Evolutionary conservation across 805 yeast species (phyloP), one percentile per base, ranked within the genome.

Genomic region (Yarrowia alimentaria): DNA sequence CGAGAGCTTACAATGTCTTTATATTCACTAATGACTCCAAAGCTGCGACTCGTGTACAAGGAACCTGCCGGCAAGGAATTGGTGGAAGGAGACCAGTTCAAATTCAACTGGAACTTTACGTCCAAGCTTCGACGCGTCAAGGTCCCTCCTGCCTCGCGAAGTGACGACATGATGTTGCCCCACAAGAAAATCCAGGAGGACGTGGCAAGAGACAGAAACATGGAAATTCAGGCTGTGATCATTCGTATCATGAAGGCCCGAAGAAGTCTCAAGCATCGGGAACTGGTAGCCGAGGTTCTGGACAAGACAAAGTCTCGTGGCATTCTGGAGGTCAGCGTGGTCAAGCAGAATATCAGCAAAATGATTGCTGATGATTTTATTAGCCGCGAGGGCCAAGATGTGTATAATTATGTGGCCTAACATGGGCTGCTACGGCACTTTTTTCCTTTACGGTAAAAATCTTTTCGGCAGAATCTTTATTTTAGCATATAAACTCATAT

Each of bases 191-290:
- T 13, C 57, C 55, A 43, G 60, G 56, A 53, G 45, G 53, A 38
- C 37, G 62, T 64, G 16, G 43, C 37, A 13, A 57, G 61, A 1
- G 68, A 65, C 40, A 58, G 68, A 6, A 58, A 56, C 29, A 59
- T 56, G 56, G 68, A 65, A 53, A 58, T 63, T 21, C 67, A 62
- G 50, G 68, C 68, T 8, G 60, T 64, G 1, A 55, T 64, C 9
- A 54, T 61, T n/a, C 56, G 68, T 3, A 57, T 64, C 32, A 61
- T 65, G 66, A 65, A 65, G 56, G 51, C 63, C 9, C 43, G 57
- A 7, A 54, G 58, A 49, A 43, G 48, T 17, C 31, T 64, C 26
- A 43, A 45, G 13, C 68, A 65, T 35, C 54, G 45, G 7, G 66
- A 64, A 16, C 57, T 65, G 3, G 56, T 64, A 6, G 56, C 53